phyloP scores from a whole-genome alignment of 2,329 filamentous ascomycete species.

The Penicillium frequentans region DNA sequence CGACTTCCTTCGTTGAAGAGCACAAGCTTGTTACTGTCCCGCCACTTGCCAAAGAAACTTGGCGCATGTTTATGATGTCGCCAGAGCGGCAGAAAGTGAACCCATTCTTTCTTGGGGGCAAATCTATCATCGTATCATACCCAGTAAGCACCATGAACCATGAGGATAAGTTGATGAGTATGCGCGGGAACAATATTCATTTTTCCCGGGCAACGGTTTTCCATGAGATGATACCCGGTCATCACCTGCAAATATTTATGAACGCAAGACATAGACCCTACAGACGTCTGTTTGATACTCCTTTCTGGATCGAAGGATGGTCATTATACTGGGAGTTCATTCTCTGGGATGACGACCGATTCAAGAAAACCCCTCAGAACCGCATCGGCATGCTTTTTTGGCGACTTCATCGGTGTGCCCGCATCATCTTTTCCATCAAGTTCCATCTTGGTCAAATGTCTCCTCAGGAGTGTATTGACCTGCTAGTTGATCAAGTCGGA shows the following conservation, averaged over 20 bases:
- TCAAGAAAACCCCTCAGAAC: conserved; percentile 53
- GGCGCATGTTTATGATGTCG: conserved; percentile 59
- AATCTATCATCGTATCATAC: conserved; percentile 57
- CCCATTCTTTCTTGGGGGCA: conserved; percentile 61
- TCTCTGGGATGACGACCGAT: conserved; percentile 56
- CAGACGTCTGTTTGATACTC: conserved; percentile 55
- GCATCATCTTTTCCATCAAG: conserved; percentile 56
- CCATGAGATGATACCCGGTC: conserved; percentile 61
- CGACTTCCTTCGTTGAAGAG: conserved; percentile 53
- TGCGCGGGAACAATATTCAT: conserved; percentile 60
- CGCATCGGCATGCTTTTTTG: conserved; percentile 61
- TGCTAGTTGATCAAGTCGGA: conserved; percentile 57
- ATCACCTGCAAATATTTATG: conserved; percentile 48
- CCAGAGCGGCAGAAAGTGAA: conserved; percentile 55
- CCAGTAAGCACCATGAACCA: conserved; percentile 42
- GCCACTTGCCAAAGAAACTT: conserved; percentile 53
- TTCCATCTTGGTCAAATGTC: conserved; percentile 59
- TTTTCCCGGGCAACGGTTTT: conserved; percentile 61
- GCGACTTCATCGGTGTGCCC: conserved; percentile 62
- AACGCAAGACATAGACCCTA: conserved; percentile 51
- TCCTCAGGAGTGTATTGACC: conserved; percentile 56
- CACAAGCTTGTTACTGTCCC: conserved; percentile 59
- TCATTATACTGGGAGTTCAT: conserved; percentile 63
- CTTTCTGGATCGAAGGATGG: conserved; percentile 63
- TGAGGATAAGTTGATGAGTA: conserved; percentile 58